Base-by-base conservation (phyloP, 495 filamentous ascomycete species). In the Daldinia vernicosa region DNA sequence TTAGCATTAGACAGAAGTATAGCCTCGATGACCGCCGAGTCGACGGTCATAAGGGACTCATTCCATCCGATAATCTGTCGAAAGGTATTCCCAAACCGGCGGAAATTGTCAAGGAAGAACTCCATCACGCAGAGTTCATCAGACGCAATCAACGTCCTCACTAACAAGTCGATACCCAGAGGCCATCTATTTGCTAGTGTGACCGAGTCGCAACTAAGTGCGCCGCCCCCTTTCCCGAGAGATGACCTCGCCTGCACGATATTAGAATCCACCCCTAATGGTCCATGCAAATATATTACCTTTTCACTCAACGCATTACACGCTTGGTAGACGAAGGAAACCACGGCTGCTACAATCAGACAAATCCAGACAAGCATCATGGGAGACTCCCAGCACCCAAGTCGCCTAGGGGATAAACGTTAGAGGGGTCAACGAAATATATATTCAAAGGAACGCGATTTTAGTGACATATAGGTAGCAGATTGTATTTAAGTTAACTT, bases 41-140 rank as follows among this genome's bases (percentile, higher is more conserved):
- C 70, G 32, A 66, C 66, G 5, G 70, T 73, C 28, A 73, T 30
- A 9, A 73, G 57, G 3, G 70, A 69, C 27, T 66, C 61, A 15
- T 53, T 73, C 50, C 59, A 40, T 6, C 65, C 66, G 9, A 73
- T 32, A 14, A 45, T 43, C 40, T 73, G 70, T 7, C 40, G 66
- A 19, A 57, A 73, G 22, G 70, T 73, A 50, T 73, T 66, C 1
- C 70, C 70, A 15, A 69, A 27, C 22, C 6, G 30, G 9, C 70
- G 70, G 32, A 73, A 73, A 39, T 69, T 73, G 55, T 69, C 70
- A 3, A 73, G 40, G 39, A 69, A 69, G 37, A 73, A 73, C 51
- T 73, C 70, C 60, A 73, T 51, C 39, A 73, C 28, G 1, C 56
- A 57, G 7, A 37, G 14, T 17, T 73, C 70, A 9, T 69, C 62